Evolutionary conservation across 2,329 filamentous ascomycete genomes (phyloP).

Genomic region (Scedosporium aurantiacum): DNA sequence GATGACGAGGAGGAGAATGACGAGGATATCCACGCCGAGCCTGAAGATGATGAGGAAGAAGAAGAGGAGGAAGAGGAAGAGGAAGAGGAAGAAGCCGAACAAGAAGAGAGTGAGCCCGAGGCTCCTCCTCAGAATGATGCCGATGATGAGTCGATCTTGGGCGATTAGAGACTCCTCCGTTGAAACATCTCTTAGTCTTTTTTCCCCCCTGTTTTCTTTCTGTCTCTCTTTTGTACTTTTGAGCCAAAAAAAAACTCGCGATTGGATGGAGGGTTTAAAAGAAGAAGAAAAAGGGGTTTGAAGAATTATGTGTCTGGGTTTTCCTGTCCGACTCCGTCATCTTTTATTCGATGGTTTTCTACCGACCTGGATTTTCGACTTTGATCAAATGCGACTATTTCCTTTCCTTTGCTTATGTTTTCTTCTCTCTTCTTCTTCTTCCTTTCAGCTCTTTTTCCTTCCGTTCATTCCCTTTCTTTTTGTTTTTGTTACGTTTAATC

Average conservation of each 20-base stretch:
- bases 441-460: background rate
- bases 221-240: background rate
- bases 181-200: background rate
- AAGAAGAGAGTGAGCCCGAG: constrained; percentile 18
- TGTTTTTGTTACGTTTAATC: background rate
- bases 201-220: background rate
- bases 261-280: background rate
- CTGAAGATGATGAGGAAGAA: constrained; percentile 14
- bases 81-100: constrained; percentile 26
- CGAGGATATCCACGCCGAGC: constrained; percentile 13
- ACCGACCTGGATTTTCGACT: background rate
- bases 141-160: constrained; percentile 1
- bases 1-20: constrained; percentile 23
- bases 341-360: too few species aligned
- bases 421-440: constrained; percentile 11
- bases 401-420: constrained; percentile 3
- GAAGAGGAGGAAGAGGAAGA: too few species aligned
- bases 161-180: background rate
- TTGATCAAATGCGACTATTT: background rate
- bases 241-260: too few species aligned
- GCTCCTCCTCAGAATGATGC: background rate
- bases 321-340: background rate
- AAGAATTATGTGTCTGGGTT: background rate
- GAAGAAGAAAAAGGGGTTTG: background rate
- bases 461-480: background rate